A percentile compares a stretch with the other conserved stretches of the same genome.
Evolutionary conservation across 257 asterid genomes (phyloP).

Genomic region (Solanum microdontum): DNA sequence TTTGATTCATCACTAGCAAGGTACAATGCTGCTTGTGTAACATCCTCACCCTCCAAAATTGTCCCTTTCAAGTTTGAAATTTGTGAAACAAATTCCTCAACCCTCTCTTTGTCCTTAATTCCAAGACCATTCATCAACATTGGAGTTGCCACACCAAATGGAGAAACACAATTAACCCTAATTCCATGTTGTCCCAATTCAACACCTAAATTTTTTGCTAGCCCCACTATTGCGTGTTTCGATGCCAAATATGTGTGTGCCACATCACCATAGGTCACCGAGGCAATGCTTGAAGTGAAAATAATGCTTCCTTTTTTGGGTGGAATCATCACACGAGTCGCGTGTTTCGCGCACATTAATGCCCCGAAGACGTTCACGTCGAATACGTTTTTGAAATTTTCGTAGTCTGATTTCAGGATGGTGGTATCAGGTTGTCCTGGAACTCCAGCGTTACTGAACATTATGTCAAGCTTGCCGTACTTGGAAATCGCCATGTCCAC

Average conservation of each 20-base stretch:
- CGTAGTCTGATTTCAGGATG: neutral
- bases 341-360: conserved; percentile 17
- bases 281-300: conserved; percentile 2
- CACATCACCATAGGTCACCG: neutral
- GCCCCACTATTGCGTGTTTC: conserved; percentile 9
- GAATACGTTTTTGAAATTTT: conserved; percentile 6
- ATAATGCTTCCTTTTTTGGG: conserved; percentile 4
- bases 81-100: conserved; percentile 6
- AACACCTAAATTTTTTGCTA: conserved; percentile 14
- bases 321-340: conserved; percentile 15
- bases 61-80: conserved; percentile 19
- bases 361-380: conserved; percentile 18
- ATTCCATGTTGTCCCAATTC: conserved; percentile 14
- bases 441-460: conserved; percentile 20
- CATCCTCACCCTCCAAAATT: conserved; percentile 7
- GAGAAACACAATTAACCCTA: conserved; percentile 14
- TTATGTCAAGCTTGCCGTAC: conserved; percentile 16
- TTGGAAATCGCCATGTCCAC: conserved; percentile 1
- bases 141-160: conserved; percentile 11
- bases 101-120: neutral
- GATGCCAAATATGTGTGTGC: conserved; percentile 3
- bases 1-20: conserved; percentile 22
- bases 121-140: neutral
- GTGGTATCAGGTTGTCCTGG: neutral
- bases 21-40: conserved; percentile 21